A percentile compares a stretch with the other conserved stretches of the same genome.
phyloP scores from a whole-genome alignment of 1,284 basidiomycete genomes.

The Stereum hirsutum region DNA sequence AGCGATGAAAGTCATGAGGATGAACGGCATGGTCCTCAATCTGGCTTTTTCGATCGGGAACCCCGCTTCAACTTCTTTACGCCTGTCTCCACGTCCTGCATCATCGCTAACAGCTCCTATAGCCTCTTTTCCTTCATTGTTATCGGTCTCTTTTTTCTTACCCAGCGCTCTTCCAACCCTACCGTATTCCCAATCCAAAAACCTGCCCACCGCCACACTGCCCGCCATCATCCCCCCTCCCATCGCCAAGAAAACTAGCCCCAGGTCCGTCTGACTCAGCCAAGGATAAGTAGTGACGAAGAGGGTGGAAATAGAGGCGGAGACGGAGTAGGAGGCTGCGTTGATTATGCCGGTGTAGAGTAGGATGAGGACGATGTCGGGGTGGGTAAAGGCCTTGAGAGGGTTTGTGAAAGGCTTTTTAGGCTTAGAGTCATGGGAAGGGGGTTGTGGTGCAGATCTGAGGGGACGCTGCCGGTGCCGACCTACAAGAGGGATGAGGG shows the following conservation, averaged over 20 bases:
- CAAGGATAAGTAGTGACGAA: slow-evolving; percentile 51
- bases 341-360: slow-evolving; percentile 49
- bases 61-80: no score
- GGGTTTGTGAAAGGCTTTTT: slow-evolving; percentile 44
- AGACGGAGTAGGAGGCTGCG: slow-evolving; percentile 56
- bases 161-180: slow-evolving; percentile 24
- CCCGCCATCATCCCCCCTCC: slow-evolving; percentile 52
- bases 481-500: slow-evolving; percentile 48
- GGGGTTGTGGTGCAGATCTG: slow-evolving; percentile 17
- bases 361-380: slow-evolving; percentile 53
- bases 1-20: slow-evolving; percentile 29
- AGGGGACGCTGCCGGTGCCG: slow-evolving; percentile 18
- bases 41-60: slow-evolving; percentile 54
- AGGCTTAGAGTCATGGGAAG: no score
- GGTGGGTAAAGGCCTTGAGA: slow-evolving; percentile 44
- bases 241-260: slow-evolving; percentile 61
- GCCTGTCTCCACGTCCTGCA: no score
- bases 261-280: slow-evolving; percentile 53
- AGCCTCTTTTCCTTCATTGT: slow-evolving; percentile 18
- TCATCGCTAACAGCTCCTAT: no score
- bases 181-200: slow-evolving; percentile 50
- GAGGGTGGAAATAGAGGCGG: slow-evolving; percentile 54
- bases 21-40: slow-evolving; percentile 32
- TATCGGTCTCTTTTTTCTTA: slow-evolving; percentile 12
- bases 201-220: slow-evolving; percentile 34